These are phyloP conservation scores for Hamamelis virginiana DNA, from an alignment of 164 flowering plant species.

Conservation along the genomic window DNA sequence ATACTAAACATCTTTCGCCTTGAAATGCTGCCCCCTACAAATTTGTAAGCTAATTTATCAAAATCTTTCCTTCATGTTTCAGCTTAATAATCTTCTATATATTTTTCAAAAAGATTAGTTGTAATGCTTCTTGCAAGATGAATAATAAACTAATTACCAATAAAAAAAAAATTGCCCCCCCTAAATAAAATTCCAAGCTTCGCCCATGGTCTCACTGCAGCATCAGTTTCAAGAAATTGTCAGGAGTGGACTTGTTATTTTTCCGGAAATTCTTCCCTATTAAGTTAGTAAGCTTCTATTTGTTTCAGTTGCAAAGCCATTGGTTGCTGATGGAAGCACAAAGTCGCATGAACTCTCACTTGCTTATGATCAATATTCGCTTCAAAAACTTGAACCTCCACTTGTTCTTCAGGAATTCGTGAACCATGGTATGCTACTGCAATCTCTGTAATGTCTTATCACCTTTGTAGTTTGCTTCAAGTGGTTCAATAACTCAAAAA, in stretches of 20 bases:
- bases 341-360: constrained; percentile 91
- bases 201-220: too few relatives aligned
- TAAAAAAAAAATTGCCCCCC: too few relatives aligned
- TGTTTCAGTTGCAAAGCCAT: constrained; percentile 89
- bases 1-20: too few relatives aligned
- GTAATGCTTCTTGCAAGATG: too few relatives aligned
- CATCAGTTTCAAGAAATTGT: not conserved
- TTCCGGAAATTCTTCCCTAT: not conserved
- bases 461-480: not conserved
- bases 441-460: not conserved
- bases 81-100: too few relatives aligned
- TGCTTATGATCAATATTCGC: constrained; percentile 82
- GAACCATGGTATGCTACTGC: constrained; percentile 70
- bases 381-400: constrained; percentile 83
- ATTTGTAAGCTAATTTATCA: too few relatives aligned
- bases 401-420: constrained; percentile 97
- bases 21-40: too few relatives aligned
- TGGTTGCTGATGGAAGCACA: constrained; percentile 77
- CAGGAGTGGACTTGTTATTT: not conserved
- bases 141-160: too few relatives aligned
- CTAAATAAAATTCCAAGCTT: too few relatives aligned
- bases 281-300: not conserved
- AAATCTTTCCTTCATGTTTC: too few relatives aligned
- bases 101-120: too few relatives aligned
- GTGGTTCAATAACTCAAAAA: not conserved